Conservation (phyloP, 2,329 filamentous ascomycete genomes). For the Daldinia sp. region DNA sequence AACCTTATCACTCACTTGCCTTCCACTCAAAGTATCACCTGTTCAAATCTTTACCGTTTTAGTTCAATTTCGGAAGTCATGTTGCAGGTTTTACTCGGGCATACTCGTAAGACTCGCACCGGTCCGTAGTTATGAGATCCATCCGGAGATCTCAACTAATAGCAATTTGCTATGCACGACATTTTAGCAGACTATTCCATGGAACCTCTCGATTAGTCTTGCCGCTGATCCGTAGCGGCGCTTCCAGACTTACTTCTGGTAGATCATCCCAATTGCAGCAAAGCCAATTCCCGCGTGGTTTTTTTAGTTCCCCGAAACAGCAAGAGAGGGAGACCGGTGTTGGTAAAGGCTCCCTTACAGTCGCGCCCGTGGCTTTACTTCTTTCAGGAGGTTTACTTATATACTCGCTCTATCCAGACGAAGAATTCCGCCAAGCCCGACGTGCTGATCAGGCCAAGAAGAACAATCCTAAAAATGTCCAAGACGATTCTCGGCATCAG, state of each 20-base stretch:
- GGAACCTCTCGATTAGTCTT: conserved; percentile 21
- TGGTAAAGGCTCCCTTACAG: conserved; percentile 43
- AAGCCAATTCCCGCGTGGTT: conserved; percentile 38
- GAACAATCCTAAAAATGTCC: conserved; percentile 10
- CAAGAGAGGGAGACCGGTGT: conserved; percentile 30
- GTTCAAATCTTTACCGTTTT: not conserved
- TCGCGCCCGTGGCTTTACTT: conserved; percentile 45
- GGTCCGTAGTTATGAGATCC: conserved; percentile 32
- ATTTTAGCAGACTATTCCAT: conserved; percentile 23
- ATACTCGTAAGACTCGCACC: conserved; percentile 23
- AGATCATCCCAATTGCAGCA: conserved; percentile 25
- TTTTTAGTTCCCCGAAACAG: conserved; percentile 40
- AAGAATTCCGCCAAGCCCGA: conserved; percentile 44
- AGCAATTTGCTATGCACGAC: conserved; percentile 20
- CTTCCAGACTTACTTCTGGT: conserved; percentile 14
- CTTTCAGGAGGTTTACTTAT: conserved; percentile 49
- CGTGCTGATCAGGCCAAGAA: conserved; percentile 29
- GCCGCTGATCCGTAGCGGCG: conserved; percentile 24
- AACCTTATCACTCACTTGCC: not conserved
- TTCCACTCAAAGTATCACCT: not conserved
- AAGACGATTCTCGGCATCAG: conserved; percentile 21
- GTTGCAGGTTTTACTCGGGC: conserved; percentile 13
- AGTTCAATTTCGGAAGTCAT: conserved; percentile 30
- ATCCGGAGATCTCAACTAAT: conserved; percentile 30
- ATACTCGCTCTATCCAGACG: conserved; percentile 52